Base-by-base conservation (phyloP, 768 basidiomycete species). In the Panus rudis region DNA sequence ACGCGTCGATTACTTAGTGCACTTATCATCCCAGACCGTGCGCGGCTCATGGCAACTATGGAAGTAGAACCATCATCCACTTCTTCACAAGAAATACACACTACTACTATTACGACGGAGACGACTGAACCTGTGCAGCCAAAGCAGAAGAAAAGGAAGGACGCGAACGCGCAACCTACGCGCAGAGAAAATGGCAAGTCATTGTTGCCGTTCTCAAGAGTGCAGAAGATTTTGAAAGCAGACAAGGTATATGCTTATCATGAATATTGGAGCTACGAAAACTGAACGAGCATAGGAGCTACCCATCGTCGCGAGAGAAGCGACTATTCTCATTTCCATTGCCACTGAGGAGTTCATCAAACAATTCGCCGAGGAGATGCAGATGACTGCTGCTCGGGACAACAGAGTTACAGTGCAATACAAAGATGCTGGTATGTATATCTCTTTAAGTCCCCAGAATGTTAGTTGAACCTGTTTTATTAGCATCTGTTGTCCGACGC, bases 281-380 rank as follows among this genome's bases (percentile, higher is more conserved):
- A 39, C 41, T 12, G 25, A 23, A 13, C 16, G 23, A 26, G 13
- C 30, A 11, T 22, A 90, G 87, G 87, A 90, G 34, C 72, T 91
- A 40, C 80, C 84, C 0, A 78, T 79, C 31, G 68, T 89, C 4
- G 79, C 81, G 10, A 81, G 71, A 57, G 91, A 93, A 41, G 89
- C 88, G 19, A 74, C 78, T 0, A 79, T 89, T 51, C 63, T 91
- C 48, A 81, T 93, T 35, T 79, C 86, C 17, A 65, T 90, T 21
- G 90, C 90, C 4, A 82, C 92, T 43, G 92, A 94, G 63, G 84
- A 90, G 60, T 93, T 94, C 51, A 82, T 93, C 41, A 80, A 77
- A 59, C 73, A 80, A 39, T 64, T 93, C 22, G 72, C 76, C 24
- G 77, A 83, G 43, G 83, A 86, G 5, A 77, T 75, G n/a, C 79